Evolutionary conservation across 78 protist species (phyloP).

Genomic region (Guillardia theta): DNA sequence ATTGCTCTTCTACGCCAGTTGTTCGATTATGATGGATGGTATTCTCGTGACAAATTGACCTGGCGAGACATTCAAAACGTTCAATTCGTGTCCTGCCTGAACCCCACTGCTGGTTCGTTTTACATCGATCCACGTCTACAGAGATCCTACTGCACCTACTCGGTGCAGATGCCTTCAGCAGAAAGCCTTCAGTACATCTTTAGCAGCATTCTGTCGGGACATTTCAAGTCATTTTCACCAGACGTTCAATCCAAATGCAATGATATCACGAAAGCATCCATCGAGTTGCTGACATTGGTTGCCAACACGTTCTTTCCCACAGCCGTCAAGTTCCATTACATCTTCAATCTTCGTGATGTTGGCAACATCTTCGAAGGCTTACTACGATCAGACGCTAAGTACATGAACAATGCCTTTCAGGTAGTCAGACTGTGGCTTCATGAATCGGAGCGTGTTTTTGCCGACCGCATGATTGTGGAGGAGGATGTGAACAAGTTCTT

Average conservation of each 20-base stretch:
- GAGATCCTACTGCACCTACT: slow-evolving; percentile 77
- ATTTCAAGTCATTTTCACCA: neutral
- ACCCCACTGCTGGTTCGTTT: slow-evolving; percentile 89
- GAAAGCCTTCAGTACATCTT: slow-evolving; percentile 55
- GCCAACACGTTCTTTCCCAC: slow-evolving; percentile 63
- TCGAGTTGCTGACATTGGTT: slow-evolving; percentile 67
- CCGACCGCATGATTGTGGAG: slow-evolving; percentile 67
- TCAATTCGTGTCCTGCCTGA: slow-evolving; percentile 69
- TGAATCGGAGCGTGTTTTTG: slow-evolving; percentile 65
- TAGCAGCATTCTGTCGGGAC: slow-evolving; percentile 44
- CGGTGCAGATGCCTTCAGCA: slow-evolving; percentile 62
- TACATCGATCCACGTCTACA: slow-evolving; percentile 75
- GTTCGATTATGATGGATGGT: slow-evolving; percentile 75
- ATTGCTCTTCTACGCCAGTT: slow-evolving; percentile 83
- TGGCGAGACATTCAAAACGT: slow-evolving; percentile 62
- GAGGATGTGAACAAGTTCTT: slow-evolving; percentile 51
- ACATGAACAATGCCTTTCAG: neutral
- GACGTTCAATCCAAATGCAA: neutral
- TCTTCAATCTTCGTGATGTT: slow-evolving; percentile 80
- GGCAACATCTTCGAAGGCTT: slow-evolving; percentile 30
- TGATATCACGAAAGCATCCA: slow-evolving; percentile 49
- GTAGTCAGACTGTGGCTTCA: slow-evolving; percentile 65
- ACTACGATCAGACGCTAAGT: neutral
- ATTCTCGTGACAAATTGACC: slow-evolving; percentile 60
- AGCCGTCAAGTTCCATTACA: slow-evolving; percentile 89